Evolutionary conservation across 2,329 filamentous ascomycete genomes (phyloP), one percentile per base, ranked within the genome.

Genomic region (Blumeria graminis): DNA sequence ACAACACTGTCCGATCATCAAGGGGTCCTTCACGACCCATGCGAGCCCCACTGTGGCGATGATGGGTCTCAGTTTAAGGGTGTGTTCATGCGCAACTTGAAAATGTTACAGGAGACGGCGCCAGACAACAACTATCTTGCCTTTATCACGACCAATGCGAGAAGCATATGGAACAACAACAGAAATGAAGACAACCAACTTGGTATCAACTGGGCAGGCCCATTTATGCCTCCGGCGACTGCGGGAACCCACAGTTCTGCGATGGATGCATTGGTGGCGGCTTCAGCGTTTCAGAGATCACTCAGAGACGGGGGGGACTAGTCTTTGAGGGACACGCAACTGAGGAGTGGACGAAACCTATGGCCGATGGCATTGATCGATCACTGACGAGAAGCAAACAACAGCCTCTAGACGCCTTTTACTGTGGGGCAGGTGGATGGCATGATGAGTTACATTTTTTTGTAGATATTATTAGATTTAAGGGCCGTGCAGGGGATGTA

Each of bases 31-130:
- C 72, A 71, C 59, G 77, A 80, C 57, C 60, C 65, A 7, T 80
- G 77, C 60, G 77, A 80, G 61, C 63, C 63, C 0, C 71, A 73
- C 5, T 66, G 64, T 33, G 64, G 63, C 3, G 67, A 63, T n/a
- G 75, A 80, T 58, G 76, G 72, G 1, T 71, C 75, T 32, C 79
- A 84, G 62, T 87, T 87, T 72, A 87, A 87, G 67, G 83, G 83
- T 3, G 71, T 86, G 34, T 85, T 86, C 61, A 72, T 79, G 53
- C 74, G 81, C 28, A 84, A 85, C 63, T 67, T 86, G 14, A 71
- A 72, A 48, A 71, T 74, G 52, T 67, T 86, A 22, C 63, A 65
- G 13, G 56, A 53, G 1, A 74, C 68, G 1, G 72, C 72, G 1
- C 75, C 76, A 0, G 68, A 75, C 33, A 64, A 70, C 3, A 64